phyloP scores from a whole-genome alignment of 1,139 yeast genomes.

The Hansenula lynferdii region DNA sequence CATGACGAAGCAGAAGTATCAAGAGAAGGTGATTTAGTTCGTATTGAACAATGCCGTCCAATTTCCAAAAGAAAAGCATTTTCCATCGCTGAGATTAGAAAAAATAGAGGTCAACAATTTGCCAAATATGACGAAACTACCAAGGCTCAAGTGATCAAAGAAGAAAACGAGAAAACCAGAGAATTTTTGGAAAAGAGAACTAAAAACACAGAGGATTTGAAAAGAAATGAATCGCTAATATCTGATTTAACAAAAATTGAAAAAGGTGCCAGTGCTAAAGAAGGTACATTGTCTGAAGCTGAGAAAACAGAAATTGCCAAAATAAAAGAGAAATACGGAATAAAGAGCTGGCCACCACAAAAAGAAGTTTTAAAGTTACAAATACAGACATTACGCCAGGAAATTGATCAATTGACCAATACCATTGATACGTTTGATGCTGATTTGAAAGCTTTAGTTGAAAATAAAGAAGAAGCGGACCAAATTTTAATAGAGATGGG shows the following conservation, averaged over 20 bases:
- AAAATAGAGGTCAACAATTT: conserved; percentile 87
- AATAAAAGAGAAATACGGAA: conserved; percentile 47
- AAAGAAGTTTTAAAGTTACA: conserved; percentile 34
- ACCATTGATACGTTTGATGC: conserved; percentile 29
- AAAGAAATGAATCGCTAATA: conserved; percentile 32
- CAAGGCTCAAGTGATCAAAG: conserved; percentile 54
- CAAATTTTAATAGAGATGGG: conserved; percentile 24
- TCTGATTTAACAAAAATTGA: conserved; percentile 47
- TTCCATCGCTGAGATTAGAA: conserved; percentile 92
- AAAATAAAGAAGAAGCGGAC: conserved; percentile 26
- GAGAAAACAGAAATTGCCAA: conserved; percentile 37
- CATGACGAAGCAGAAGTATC: conserved; percentile 93
- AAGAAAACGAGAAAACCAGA: conserved; percentile 50
- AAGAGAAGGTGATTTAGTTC: conserved; percentile 92
- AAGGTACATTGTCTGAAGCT: conserved; percentile 28
- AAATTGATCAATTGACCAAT: conserved; percentile 22
- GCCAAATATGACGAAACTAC: conserved; percentile 75
- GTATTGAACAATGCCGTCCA: conserved; percentile 89
- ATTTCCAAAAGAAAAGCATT: conserved; percentile 77
- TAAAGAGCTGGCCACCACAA: conserved; percentile 57
- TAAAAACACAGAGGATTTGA: conserved; percentile 32
- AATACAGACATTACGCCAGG: conserved; percentile 31
- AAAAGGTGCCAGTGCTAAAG: conserved; percentile 32
- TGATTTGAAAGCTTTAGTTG: conserved; percentile 26
- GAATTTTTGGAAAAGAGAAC: conserved; percentile 45